Conservation (phyloP, 2,329 filamentous ascomycete genomes). For the Arthrobotrys musiformis region DNA sequence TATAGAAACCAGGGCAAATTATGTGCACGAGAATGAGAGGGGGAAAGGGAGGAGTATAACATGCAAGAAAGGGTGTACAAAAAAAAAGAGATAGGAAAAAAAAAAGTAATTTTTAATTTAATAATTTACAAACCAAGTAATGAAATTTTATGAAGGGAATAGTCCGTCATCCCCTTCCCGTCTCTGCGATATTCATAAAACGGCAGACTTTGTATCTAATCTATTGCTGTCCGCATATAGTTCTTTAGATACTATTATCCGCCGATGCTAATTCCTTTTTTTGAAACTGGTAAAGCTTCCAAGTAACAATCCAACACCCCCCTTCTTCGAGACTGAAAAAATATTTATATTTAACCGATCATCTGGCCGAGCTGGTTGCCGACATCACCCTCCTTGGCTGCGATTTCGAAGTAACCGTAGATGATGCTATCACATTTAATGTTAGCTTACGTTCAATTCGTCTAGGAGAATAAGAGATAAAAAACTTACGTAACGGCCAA, state of each 20-base stretch:
- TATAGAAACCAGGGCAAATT: conserved; percentile 25
- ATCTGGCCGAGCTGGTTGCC: conserved; percentile 69
- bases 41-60: conserved; percentile 3
- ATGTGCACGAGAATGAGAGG: conserved; percentile 42
- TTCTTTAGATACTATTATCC: background rate
- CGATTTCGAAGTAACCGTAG: conserved; percentile 99
- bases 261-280: background rate
- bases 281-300: conserved; percentile 6
- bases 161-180: conserved; percentile 8
- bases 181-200: conserved; percentile 4
- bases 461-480: background rate
- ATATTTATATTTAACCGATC: conserved; percentile 55
- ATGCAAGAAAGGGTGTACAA: background rate
- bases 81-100: conserved; percentile 24
- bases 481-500: conserved; percentile 93
- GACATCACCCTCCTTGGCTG: conserved; percentile 97
- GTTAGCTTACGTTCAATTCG: conserved; percentile 62
- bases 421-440: conserved; percentile 79
- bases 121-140: conserved; percentile 54
- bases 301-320: background rate
- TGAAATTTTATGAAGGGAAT: conserved; percentile 37
- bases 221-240: background rate
- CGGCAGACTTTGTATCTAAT: background rate
- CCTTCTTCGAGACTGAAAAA: background rate
- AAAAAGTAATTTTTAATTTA: conserved; percentile 54